Conservation (phyloP, 805 yeast species). For the Candida easanensis region DNA sequence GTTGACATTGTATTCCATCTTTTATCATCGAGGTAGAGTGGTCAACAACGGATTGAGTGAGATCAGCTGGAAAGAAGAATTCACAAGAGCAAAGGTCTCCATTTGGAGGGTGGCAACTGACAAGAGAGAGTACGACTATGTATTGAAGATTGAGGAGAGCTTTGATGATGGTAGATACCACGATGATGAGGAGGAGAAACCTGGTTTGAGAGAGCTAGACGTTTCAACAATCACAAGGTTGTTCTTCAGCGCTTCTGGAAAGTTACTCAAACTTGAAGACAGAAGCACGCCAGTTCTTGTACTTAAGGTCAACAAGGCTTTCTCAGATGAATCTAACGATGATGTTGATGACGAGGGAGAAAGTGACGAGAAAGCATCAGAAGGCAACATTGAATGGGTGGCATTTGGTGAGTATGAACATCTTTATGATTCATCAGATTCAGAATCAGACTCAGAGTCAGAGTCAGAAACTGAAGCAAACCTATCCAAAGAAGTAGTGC, state of each 20-base stretch:
- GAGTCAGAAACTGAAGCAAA: conserved; percentile 23
- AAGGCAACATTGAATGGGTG: conserved; percentile 4
- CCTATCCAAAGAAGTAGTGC: not conserved
- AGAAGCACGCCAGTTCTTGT: conserved; percentile 64
- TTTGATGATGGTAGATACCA: conserved; percentile 64
- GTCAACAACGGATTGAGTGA: conserved; percentile 30
- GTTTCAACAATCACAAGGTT: conserved; percentile 45
- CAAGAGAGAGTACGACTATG: conserved; percentile 37
- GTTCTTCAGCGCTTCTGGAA: conserved; percentile 71
- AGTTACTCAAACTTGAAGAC: conserved; percentile 58
- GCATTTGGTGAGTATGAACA: conserved; percentile 7
- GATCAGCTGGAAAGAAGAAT: conserved; percentile 73
- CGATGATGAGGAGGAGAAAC: conserved; percentile 46
- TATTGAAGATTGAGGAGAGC: conserved; percentile 48
- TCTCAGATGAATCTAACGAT: conserved; percentile 23
- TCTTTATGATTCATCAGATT: conserved; percentile 1
- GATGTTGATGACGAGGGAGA: conserved; percentile 26
- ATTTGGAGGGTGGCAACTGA: conserved; percentile 31
- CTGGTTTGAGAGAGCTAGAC: conserved; percentile 34
- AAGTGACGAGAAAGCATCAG: conserved; percentile 15
- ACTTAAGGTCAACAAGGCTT: conserved; percentile 41
- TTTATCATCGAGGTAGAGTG: conserved; percentile 50
- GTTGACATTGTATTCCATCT: conserved; percentile 58
- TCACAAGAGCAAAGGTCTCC: conserved; percentile 50
- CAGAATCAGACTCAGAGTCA: conserved; percentile 1